These are phyloP conservation scores for Xylaria arbuscula DNA, from an alignment of 2,329 filamentous ascomycete species.

Conservation along the genomic window DNA sequence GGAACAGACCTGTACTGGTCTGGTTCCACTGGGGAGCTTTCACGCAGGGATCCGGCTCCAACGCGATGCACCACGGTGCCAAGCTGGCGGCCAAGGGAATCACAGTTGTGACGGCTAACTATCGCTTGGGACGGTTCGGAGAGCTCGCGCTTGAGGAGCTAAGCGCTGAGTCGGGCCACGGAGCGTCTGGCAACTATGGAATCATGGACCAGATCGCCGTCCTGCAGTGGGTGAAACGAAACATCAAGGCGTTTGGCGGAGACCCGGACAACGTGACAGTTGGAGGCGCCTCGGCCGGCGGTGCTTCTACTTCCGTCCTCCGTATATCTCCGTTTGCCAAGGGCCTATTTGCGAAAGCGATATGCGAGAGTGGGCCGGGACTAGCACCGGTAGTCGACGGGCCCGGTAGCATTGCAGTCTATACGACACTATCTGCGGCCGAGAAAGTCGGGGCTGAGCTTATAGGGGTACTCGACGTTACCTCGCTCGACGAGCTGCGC, in stretches of 20 bases:
- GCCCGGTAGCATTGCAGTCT: constrained; percentile 23
- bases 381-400: constrained; percentile 23
- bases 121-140: constrained; percentile 27
- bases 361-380: constrained; percentile 31
- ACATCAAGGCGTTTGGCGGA: background rate
- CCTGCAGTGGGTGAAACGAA: constrained; percentile 29
- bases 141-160: constrained; percentile 26
- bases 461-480: background rate
- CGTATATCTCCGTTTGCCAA: constrained; percentile 22
- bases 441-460: constrained; percentile 26
- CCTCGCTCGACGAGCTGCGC: constrained; percentile 26
- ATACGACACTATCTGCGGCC: constrained; percentile 26
- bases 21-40: constrained; percentile 33
- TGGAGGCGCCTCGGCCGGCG: constrained; percentile 25
- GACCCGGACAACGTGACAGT: constrained; percentile 21
- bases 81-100: constrained; percentile 19
- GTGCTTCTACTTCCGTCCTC: constrained; percentile 17
- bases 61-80: constrained; percentile 21
- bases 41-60: constrained; percentile 18
- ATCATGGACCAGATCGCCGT: constrained; percentile 29
- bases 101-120: constrained; percentile 30
- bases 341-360: constrained; percentile 27
- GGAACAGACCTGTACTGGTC: constrained; percentile 25
- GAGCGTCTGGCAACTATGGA: constrained; percentile 29
- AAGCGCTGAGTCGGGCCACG: constrained; percentile 23